Base-by-base conservation (phyloP, 345 rosid genomes). In the Eutrema yunnanense region DNA sequence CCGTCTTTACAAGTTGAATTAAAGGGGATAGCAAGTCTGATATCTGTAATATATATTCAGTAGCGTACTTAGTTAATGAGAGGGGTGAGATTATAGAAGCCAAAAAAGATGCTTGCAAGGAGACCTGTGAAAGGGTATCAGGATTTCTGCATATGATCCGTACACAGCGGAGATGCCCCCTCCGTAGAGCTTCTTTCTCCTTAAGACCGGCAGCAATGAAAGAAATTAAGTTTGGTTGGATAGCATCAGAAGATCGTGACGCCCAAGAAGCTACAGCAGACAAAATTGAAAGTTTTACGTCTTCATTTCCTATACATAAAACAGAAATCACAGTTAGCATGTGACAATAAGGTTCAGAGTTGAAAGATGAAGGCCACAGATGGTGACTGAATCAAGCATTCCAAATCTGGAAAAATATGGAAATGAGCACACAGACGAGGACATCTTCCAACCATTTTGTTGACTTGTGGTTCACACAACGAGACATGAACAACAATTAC, bases 161-260 rank as follows among this genome's bases (percentile, higher is more conserved):
- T 44, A 95, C 64, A 71, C 88, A 87, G 51, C 95, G 96, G 74
- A 95, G 93, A 85, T 95, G 92, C 29, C 90, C 96, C 83, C 97
- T 84, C 84, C 96, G 83, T 74, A 95, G 80, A 70, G 76, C 75
- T 62, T 95, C 99, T 80, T 92, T 95, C 86, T 95, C 99, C 80
- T 95, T 92, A 48, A 95, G 85, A 79, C 99, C 99, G 53, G 92
- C 74, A 72, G 88, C 78, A 73, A 88, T 29, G 62, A 92, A 88
- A 61, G 96, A 80, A 80, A 92, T 73, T 56, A 95, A 67, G 75
- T 87, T 90, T 58, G 89, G 69, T 61, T 86, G 88, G 81, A 92
- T 50, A 41, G 86, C 83, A 81, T 83, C 87, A 70, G 87, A 74
- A 73, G 87, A 82, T 75, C 88, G 86, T 46, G 86, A 78, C 4